Base-by-base conservation (phyloP, 768 basidiomycete genomes). In the Trametes maxima region DNA sequence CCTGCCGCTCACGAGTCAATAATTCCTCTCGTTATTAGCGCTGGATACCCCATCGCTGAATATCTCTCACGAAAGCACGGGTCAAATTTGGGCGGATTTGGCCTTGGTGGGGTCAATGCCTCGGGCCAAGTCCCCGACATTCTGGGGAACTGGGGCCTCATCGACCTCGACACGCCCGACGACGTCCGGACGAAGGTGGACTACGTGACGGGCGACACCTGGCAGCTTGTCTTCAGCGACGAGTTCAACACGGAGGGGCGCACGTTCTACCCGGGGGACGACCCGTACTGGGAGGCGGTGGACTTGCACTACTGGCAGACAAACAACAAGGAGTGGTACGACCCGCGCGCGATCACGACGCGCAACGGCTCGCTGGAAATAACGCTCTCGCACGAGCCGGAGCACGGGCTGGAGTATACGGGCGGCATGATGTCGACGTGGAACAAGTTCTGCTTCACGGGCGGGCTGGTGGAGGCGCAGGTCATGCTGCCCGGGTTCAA, bases 371-470 rank as follows among this genome's bases (percentile, higher is more conserved):
- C 73, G 21, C 71, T 80, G n/a, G 71, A 77, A 54, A 74, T 76
- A 61, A 79, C 78, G 1, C 75, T 95, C 66, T 84, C 75, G n/a
- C 71, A 80, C 67, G 88, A 82, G 68, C 69, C 76, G 51, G 89
- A 79, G 33, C 88, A 55, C 65, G 53, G 58, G 28, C 28, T 62
- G 48, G 35, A 66, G 59, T 79, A 83, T 68, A 76, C 76, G 25
- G 67, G 77, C 47, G 81, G 80, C 16, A 80, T 83, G 79, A 72
- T 82, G 69, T 73, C 76, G 16, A 75, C 78, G 12, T 80, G 77
- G 90, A 94, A 94, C 74, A 92, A 94, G 74, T 89, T 96, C 62
- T 95, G 91, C 73, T 94, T 92, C 74, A 90, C 90, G n/a, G 90
- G 89, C 22, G 92, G 93, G 25, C 85, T 87, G 54, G 80, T 92